Percentiles rank a stretch among this genome's conserved stretches.
Conservation (phyloP, 2,329 filamentous ascomycete genomes). For the Harringtonia aguacate region DNA sequence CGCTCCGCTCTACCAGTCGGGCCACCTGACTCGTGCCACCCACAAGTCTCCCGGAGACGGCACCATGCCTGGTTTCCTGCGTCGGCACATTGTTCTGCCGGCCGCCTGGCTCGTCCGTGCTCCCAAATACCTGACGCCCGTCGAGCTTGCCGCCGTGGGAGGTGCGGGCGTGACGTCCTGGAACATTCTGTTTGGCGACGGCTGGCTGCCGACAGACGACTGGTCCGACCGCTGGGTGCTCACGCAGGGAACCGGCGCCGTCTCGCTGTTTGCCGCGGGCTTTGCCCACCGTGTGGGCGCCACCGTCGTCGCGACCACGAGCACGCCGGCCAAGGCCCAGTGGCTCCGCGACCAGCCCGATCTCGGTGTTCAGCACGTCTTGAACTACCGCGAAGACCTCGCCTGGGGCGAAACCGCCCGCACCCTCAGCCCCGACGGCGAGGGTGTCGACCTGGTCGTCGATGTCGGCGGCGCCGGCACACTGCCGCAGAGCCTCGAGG, state of each 20-base stretch:
- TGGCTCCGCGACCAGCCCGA: constrained; percentile 36
- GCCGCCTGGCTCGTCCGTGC: constrained; percentile 56
- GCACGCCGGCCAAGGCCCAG: constrained; percentile 35
- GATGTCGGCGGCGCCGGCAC: neutral
- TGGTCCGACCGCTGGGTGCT: constrained; percentile 48
- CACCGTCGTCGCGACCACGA: constrained; percentile 46
- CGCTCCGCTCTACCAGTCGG: constrained; percentile 55
- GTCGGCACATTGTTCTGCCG: constrained; percentile 56
- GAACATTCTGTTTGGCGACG: constrained; percentile 52
- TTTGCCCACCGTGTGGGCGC: constrained; percentile 38
- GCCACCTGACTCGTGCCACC: neutral
- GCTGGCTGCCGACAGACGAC: constrained; percentile 26
- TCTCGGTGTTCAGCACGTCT: constrained; percentile 42
- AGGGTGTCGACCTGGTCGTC: constrained; percentile 19
- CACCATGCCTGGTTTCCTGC: constrained; percentile 54
- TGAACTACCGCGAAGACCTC: constrained; percentile 42
- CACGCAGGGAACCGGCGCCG: constrained; percentile 61
- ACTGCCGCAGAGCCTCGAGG: constrained; percentile 28
- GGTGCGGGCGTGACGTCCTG: constrained; percentile 55
- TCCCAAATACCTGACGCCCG: constrained; percentile 41
- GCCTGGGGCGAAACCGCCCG: constrained; percentile 45
- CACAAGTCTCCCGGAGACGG: constrained; percentile 29
- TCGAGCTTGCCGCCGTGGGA: constrained; percentile 43
- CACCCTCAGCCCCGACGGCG: constrained; percentile 30
- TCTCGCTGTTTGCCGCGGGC: constrained; percentile 55